Evolutionary conservation across 2,329 filamentous ascomycete genomes (phyloP).

Genomic region (Arthrobotrys conoides): DNA sequence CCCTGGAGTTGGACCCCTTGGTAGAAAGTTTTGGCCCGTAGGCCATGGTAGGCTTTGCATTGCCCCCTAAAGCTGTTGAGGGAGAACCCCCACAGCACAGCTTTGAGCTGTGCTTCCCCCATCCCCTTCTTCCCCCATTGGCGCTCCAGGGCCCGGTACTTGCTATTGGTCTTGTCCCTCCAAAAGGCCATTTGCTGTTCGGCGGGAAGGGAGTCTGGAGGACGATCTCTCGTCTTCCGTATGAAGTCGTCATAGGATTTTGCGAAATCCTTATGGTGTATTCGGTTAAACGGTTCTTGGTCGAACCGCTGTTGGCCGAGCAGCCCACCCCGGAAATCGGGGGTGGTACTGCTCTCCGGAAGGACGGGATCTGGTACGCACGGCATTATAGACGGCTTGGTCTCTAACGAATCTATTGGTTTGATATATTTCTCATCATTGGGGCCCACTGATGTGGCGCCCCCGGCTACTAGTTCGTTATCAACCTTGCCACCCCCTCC

Average conservation of each 20-base stretch:
- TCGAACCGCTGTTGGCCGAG: neutral
- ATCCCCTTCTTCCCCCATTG: neutral
- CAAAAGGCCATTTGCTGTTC: neutral
- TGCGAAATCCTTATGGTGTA: neutral
- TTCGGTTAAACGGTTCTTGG: neutral
- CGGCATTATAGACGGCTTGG: neutral
- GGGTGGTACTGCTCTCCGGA: neutral
- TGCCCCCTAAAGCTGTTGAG: neutral
- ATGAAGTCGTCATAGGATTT: neutral
- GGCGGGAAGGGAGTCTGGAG: neutral
- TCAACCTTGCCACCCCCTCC: neutral
- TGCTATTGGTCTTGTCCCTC: neutral
- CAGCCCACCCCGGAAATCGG: neutral
- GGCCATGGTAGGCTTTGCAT: neutral
- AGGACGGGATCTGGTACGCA: neutral
- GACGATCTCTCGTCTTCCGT: neutral
- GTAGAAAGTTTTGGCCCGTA: neutral
- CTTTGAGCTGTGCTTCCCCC: neutral
- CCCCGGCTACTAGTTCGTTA: neutral
- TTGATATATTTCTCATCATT: neutral
- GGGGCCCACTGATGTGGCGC: neutral
- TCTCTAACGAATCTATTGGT: conserved; percentile 3
- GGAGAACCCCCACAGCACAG: neutral
- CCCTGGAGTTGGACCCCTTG: neutral
- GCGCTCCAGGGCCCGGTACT: neutral